Evolutionary conservation across 2,329 filamentous ascomycete species (phyloP), one percentile per base, ranked within the genome.

Genomic region (Calonectria naviculata): DNA sequence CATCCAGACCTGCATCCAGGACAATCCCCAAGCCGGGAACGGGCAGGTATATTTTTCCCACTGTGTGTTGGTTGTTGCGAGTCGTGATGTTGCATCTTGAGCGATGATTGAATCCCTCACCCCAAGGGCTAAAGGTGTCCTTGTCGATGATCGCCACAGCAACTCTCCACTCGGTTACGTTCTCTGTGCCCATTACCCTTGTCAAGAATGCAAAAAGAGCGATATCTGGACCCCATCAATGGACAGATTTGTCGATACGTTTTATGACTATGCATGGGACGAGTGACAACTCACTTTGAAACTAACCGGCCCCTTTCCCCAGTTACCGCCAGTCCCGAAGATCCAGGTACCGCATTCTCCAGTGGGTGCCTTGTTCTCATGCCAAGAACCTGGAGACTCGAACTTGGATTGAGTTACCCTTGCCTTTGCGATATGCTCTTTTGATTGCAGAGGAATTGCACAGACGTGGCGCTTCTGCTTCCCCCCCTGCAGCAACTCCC

Each of bases 1-100:
- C 69, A 61, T 56, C 69, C 64, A 74, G 71, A 78, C 76, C 74
- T 78, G 76, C 74, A 68, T 78, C 67, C 67, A 52, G 60, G 54
- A 71, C 73, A 66, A 72, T 75, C 68, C 29, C 52, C 66, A 68
- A 49, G 31, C n/a, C 31, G 38, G 52, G 17, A 61, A 41, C 19
- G 24, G 9, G 31, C 26, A 36, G 31, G 5, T 21, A 38, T 21
- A 26, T n/a, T 7, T 38, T 58, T 24, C 52, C 52, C 31, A 19
- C 31, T 38, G 21, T 19, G 52, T 19, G 31, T 36, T 58, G 52
- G 31, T 19, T 26, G 24, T 38, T 38, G 52, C 31, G 36, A 36
- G 21, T 36, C 34, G 52, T 26, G n/a, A 58, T 58, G 31, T 38
- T 58, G 49, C 28, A 54, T 34, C 12, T 24, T 38, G 52, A 31